Conservation (phyloP, 176 grass and related monocot genomes). For the Secale cereale region DNA sequence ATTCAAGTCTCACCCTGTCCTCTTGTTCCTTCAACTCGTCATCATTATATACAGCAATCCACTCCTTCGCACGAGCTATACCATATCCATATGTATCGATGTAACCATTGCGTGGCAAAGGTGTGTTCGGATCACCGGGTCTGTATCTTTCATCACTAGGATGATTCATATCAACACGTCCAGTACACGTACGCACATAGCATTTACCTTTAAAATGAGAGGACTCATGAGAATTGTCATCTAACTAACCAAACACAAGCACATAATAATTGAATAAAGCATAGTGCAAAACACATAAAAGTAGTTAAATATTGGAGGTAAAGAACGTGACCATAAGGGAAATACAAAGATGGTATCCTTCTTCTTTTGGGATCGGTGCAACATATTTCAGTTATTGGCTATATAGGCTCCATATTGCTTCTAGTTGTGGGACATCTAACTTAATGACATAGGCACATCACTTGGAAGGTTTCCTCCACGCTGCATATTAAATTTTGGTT, state of each 20-base stretch:
- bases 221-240: background rate
- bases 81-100: background rate
- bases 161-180: background rate
- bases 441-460: too few relatives aligned
- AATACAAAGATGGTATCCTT: too few relatives aligned
- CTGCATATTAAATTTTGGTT: too few relatives aligned
- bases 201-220: background rate
- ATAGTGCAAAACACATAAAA: too few relatives aligned
- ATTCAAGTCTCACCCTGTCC: background rate
- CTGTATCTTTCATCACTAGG: background rate
- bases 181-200: background rate
- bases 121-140: background rate
- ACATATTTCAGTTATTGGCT: too few relatives aligned
- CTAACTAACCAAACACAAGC: background rate
- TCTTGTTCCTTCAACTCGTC: background rate
- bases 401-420: too few relatives aligned
- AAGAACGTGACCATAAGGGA: too few relatives aligned
- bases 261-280: background rate
- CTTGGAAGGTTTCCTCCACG: too few relatives aligned
- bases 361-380: too few relatives aligned
- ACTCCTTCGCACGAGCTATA: background rate
- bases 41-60: background rate
- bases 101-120: background rate
- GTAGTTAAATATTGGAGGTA: too few relatives aligned
- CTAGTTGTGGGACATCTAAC: too few relatives aligned